These are phyloP conservation scores for Exophiala lecanii-corni DNA, from an alignment of 2,329 filamentous ascomycete genomes.

Conservation along the genomic window DNA sequence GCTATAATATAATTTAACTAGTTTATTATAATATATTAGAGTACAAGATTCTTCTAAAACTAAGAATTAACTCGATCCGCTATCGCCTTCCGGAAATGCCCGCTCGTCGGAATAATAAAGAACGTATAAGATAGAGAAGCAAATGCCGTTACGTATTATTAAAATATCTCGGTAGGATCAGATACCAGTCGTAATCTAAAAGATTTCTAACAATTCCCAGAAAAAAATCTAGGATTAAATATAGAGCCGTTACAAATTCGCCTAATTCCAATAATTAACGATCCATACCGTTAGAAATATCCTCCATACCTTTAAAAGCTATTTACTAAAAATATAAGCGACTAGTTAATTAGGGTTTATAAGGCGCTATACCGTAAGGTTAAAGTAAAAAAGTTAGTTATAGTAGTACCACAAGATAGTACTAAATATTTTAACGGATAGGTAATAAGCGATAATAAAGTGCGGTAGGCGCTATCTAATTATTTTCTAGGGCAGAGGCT, in stretches of 20 bases:
- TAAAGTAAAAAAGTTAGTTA: slow-evolving; percentile 5
- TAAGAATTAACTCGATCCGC: background rate
- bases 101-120: background rate
- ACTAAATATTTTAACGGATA: background rate
- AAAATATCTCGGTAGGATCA: background rate
- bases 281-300: slow-evolving; percentile 8
- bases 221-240: slow-evolving; percentile 5
- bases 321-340: slow-evolving; percentile 8
- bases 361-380: slow-evolving; percentile 4
- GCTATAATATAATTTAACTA: background rate
- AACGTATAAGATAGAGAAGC: background rate
- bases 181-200: background rate
- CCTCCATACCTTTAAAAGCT: slow-evolving; percentile 5
- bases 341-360: slow-evolving; percentile 3
- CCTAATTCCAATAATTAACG: slow-evolving; percentile 1
- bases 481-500: background rate
- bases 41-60: background rate
- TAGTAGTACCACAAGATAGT: slow-evolving; percentile 2
- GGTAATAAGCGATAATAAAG: background rate
- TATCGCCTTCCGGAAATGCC: background rate
- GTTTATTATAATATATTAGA: background rate
- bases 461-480: background rate
- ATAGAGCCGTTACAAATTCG: slow-evolving; percentile 8
- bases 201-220: slow-evolving; percentile 2
- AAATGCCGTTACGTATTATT: background rate